phyloP scores from a whole-genome alignment of 495 filamentous ascomycete species.

The Neurospora cerealis region DNA sequence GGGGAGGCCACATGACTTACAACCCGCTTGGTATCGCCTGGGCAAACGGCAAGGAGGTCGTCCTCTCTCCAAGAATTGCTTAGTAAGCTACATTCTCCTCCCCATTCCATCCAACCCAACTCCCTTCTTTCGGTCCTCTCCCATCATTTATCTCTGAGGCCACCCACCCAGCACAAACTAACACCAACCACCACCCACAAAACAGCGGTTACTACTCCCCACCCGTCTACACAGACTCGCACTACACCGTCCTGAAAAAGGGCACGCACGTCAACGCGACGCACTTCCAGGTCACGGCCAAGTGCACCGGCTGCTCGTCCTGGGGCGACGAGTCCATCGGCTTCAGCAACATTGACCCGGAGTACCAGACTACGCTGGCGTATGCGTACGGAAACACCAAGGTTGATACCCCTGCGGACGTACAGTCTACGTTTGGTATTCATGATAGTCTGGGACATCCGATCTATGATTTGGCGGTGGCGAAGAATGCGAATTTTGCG shows the following conservation, averaged over 20 bases:
- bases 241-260: constrained; percentile 31
- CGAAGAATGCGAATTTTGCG: constrained; percentile 19
- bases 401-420: constrained; percentile 26
- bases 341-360: constrained; percentile 25
- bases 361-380: constrained; percentile 27
- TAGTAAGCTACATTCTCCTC: constrained; percentile 21
- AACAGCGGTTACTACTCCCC: constrained; percentile 36
- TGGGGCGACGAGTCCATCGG: constrained; percentile 36
- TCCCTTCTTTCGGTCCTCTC: neutral
- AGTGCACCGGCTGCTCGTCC: constrained; percentile 32
- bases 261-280: constrained; percentile 35
- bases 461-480: constrained; percentile 26
- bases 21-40: constrained; percentile 36
- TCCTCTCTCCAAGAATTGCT: constrained; percentile 30
- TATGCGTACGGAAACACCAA: constrained; percentile 27
- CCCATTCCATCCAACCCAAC: neutral
- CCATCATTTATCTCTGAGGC: neutral
- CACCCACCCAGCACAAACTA: neutral
- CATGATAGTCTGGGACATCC: constrained; percentile 37
- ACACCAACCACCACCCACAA: neutral
- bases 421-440: constrained; percentile 30
- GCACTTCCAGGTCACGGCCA: constrained; percentile 35
- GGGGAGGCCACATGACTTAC: constrained; percentile 39
- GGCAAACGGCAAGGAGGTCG: constrained; percentile 29
- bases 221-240: constrained; percentile 20